Evolutionary conservation across 768 basidiomycete genomes (phyloP), one percentile per base, ranked within the genome.

Genomic region (Lenzites betulinus): DNA sequence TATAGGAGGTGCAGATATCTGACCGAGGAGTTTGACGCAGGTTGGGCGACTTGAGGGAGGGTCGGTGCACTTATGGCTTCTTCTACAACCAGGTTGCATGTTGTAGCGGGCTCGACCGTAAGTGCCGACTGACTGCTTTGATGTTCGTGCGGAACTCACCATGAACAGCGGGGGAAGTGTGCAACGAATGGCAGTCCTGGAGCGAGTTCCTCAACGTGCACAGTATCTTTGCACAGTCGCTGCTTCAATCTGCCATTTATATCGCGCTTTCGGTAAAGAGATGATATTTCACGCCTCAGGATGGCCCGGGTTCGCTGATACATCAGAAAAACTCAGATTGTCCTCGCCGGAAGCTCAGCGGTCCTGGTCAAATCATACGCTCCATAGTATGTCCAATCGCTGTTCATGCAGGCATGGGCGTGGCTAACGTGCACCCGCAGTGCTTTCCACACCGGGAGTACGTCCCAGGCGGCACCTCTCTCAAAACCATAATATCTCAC

Each of bases 381-480:
- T 4, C 88, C 88, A 57, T 88, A 87, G 87, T 89, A 69, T 75
- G 86, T 70, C 28, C 28, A 13, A 1, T 13, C 28, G 8, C 51
- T 13, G 36, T 9, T 12, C 2, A 13, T 33, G 7, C 3, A 22
- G 16, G 18, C 13, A 28, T 15, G n/a, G 28, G 16, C 2, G 8
- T 23, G 44, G 41, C 51, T 58, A 23, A 48, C 57, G 41, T 47
- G 7, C 11, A 16, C 36, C 43, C 47, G 30, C 55, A 89, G 87
- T 64, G 89, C 88, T 15, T 90, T 89, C 66, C 89, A 90, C 67
- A 90, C 89, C 26, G 89, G 89, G 79, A 90, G 88, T 90, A 65
- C 74, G 88, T 77, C 26, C 7, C 16, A 38, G n/a, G 36, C 39
- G 53, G 48, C 54, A 41, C 13, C 50, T 5, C 33, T 35, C 33